Evolutionary conservation across 768 basidiomycete species (phyloP).

Genomic region (Rhizopogon vesiculosus): DNA sequence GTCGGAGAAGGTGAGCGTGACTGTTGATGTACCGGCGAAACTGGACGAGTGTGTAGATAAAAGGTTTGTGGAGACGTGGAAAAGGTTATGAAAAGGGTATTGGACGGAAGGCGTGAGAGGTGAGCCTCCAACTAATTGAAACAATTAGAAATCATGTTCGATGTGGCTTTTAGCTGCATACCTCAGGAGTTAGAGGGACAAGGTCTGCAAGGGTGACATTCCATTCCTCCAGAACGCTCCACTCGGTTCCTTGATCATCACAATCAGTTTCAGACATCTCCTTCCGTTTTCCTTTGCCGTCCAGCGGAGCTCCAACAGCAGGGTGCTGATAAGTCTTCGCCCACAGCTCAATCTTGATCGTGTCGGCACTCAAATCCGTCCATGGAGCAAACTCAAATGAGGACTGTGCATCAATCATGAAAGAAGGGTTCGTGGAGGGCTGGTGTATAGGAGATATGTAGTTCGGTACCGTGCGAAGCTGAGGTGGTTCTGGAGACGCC

Average conservation of each 20-base stretch:
- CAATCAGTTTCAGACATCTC: constrained; percentile 16
- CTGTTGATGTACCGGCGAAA: constrained; percentile 20
- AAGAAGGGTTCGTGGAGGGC: constrained; percentile 82
- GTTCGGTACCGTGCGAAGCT: constrained; percentile 39
- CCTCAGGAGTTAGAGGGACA: constrained; percentile 56
- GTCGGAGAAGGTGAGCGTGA: constrained; percentile 52
- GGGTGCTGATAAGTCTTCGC: constrained; percentile 32
- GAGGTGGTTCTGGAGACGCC: constrained; percentile 5
- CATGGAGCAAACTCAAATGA: constrained; percentile 49
- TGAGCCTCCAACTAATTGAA: constrained; percentile 31
- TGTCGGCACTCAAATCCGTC: constrained; percentile 48
- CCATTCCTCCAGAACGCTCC: constrained; percentile 70
- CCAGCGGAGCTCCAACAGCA: background rate
- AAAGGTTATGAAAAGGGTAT: constrained; percentile 66
- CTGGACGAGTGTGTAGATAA: constrained; percentile 43
- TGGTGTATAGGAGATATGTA: constrained; percentile 77
- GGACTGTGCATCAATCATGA: constrained; percentile 50
- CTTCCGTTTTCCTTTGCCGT: constrained; percentile 44
- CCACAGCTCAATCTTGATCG: constrained; percentile 57
- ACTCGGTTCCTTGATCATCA: constrained; percentile 31
- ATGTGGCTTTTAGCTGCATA: constrained; percentile 30
- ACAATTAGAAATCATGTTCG: constrained; percentile 6
- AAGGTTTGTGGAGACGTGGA: constrained; percentile 57
- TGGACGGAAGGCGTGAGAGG: constrained; percentile 55
- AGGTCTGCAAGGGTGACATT: constrained; percentile 55